These are phyloP conservation scores for Psophocarpus tetragonolobus DNA, from an alignment of 306 rosid species.

Conservation along the genomic window DNA sequence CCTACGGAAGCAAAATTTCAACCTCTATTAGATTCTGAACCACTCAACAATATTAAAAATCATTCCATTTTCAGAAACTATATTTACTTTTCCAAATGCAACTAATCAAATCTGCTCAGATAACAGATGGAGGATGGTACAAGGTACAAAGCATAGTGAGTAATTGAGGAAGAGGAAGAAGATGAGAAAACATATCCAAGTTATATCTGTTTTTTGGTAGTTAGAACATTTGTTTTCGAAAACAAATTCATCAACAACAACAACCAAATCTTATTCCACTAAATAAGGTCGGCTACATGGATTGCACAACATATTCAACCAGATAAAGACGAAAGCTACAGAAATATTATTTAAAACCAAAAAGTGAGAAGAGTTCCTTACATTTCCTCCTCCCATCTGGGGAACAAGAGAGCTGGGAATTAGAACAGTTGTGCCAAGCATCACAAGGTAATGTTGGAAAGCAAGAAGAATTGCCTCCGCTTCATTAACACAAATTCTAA, in stretches of 20 bases:
- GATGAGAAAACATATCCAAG: neutral
- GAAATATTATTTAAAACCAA: neutral
- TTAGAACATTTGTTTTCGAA: neutral
- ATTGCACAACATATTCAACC: no score
- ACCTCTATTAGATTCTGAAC: slow-evolving; percentile 30
- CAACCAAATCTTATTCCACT: no score
- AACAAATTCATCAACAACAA: no score
- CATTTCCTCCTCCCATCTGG: slow-evolving; percentile 98
- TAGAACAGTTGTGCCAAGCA: slow-evolving; percentile 95
- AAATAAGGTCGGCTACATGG: no score
- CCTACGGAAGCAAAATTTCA: slow-evolving; percentile 47
- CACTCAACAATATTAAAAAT: slow-evolving; percentile 16
- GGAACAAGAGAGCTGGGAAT: slow-evolving; percentile 91
- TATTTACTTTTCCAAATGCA: neutral
- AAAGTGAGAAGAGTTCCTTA: slow-evolving; percentile 40
- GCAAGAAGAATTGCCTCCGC: slow-evolving; percentile 98
- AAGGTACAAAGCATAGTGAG: neutral
- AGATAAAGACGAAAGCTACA: no score
- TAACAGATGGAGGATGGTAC: neutral
- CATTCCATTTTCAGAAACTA: neutral
- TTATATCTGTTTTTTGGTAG: neutral
- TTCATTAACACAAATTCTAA: slow-evolving; percentile 40
- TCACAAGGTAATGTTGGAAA: slow-evolving; percentile 96
- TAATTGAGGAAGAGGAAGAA: neutral
- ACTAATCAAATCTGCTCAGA: neutral